phyloP scores from a whole-genome alignment of 2,329 filamentous ascomycete genomes.

The Diaporthe australafricana region DNA sequence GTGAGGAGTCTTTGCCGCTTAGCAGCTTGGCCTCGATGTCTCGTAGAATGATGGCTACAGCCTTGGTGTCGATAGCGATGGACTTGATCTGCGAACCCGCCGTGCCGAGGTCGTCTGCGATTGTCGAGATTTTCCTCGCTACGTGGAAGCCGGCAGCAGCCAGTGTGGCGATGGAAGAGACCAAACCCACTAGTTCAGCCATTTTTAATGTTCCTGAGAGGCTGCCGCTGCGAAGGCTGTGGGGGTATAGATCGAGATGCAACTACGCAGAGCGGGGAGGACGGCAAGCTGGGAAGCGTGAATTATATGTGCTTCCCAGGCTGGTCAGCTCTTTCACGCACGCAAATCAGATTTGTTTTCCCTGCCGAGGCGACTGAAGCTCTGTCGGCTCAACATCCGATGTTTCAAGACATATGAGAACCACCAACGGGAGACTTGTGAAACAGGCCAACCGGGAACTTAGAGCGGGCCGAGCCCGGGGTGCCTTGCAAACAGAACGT shows the following conservation, averaged over 20 bases:
- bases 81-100: not conserved
- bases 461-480: slow-evolving; percentile 7
- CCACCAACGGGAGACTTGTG: not conserved
- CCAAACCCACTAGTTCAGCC: not conserved
- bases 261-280: no score
- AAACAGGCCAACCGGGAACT: not conserved
- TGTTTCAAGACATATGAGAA: slow-evolving; percentile 11
- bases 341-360: not conserved
- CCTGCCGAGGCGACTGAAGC: not conserved
- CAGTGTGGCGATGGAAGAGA: not conserved
- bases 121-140: not conserved
- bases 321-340: not conserved
- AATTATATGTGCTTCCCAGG: not conserved
- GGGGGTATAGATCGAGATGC: no score
- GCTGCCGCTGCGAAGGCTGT: not conserved
- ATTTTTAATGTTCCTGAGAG: not conserved
- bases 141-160: not conserved
- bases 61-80: not conserved
- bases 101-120: not conserved
- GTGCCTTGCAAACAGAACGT: not conserved
- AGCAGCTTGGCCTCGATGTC: slow-evolving; percentile 12
- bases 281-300: not conserved
- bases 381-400: not conserved
- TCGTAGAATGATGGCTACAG: not conserved
- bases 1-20: not conserved